These are phyloP conservation scores for Cystobasidium ongulense DNA, from an alignment of 768 basidiomycete species.

Conservation along the genomic window DNA sequence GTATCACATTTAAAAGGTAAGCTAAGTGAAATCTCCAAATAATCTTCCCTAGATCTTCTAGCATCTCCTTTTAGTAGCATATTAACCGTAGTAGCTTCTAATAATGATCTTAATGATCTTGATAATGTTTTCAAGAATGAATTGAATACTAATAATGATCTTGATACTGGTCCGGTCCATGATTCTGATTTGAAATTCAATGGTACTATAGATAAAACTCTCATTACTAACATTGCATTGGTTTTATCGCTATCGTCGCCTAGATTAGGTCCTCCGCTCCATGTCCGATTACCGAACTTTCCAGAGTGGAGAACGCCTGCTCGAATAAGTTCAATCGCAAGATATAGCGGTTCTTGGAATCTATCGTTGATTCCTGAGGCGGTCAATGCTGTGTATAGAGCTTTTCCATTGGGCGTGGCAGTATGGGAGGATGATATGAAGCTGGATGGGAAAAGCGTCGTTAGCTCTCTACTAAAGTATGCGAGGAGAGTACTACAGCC, in stretches of 20 bases:
- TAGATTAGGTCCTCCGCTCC: conserved; percentile 91
- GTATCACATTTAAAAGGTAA: conserved; percentile 92
- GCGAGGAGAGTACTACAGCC: not conserved
- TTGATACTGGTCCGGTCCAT: conserved; percentile 93
- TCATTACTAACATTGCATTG: conserved; percentile 91
- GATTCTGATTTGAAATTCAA: conserved; percentile 85
- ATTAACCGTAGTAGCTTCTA: conserved; percentile 85
- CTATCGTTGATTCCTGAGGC: conserved; percentile 83
- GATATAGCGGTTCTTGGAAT: conserved; percentile 91
- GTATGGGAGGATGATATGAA: conserved; percentile 81
- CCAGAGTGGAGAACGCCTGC: conserved; percentile 52
- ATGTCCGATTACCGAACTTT: conserved; percentile 74
- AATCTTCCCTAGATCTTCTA: conserved; percentile 74
- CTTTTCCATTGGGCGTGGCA: conserved; percentile 80
- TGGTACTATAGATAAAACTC: conserved; percentile 89
- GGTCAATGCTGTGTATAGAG: conserved; percentile 75
- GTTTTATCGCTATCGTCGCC: conserved; percentile 58
- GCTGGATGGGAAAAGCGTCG: conserved; percentile 48
- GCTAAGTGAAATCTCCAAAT: conserved; percentile 82
- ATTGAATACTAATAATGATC: conserved; percentile 95
- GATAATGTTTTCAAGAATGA: conserved; percentile 88
- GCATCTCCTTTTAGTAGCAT: conserved; percentile 87
- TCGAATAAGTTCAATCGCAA: conserved; percentile 75
- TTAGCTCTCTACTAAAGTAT: not conserved
- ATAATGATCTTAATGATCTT: conserved; percentile 74